Conservation (phyloP, 2,329 filamentous ascomycete species). For the Ascochyta pisi region DNA sequence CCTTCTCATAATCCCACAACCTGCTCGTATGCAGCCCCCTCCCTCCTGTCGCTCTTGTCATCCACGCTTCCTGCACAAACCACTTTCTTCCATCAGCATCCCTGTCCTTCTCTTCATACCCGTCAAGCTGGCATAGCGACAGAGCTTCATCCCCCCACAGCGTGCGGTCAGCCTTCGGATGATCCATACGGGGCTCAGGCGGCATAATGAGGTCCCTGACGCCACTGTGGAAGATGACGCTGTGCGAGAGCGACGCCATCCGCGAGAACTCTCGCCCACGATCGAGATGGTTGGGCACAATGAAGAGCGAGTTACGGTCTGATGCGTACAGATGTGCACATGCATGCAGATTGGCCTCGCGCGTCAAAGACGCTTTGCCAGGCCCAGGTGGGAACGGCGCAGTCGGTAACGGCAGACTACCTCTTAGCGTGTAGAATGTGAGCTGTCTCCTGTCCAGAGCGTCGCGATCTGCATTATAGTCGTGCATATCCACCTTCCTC, state of each 20-base stretch:
- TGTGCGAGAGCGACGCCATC: conserved; percentile 44
- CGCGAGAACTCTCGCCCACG: conserved; percentile 33
- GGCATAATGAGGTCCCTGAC: conserved; percentile 35
- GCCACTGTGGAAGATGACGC: conserved; percentile 44
- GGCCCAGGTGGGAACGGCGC: conserved; percentile 29
- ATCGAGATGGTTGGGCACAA: conserved; percentile 56
- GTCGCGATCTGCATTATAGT: conserved; percentile 52
- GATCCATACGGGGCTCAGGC: conserved; percentile 29
- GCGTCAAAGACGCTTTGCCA: conserved; percentile 11
- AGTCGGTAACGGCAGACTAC: conserved; percentile 41
- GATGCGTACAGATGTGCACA: conserved; percentile 65
- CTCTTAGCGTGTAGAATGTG: conserved; percentile 44
- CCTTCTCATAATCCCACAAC: conserved; percentile 40
- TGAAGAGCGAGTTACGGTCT: conserved; percentile 62
- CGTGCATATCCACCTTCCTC: conserved; percentile 61
- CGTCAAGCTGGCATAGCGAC: conserved; percentile 33
- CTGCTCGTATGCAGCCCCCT: conserved; percentile 38
- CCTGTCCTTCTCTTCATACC: conserved; percentile 10
- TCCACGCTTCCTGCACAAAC: conserved; percentile 43
- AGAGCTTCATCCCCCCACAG: conserved; percentile 30
- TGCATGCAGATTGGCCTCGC: conserved; percentile 60
- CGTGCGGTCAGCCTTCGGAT: conserved; percentile 34
- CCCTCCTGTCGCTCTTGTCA: conserved; percentile 32
- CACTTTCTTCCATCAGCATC: conserved; percentile 39
- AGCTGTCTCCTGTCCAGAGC: conserved; percentile 47